These are phyloP conservation scores for Neoascochyta sp. DNA, from an alignment of 2,329 filamentous ascomycete genomes.

Conservation along the genomic window DNA sequence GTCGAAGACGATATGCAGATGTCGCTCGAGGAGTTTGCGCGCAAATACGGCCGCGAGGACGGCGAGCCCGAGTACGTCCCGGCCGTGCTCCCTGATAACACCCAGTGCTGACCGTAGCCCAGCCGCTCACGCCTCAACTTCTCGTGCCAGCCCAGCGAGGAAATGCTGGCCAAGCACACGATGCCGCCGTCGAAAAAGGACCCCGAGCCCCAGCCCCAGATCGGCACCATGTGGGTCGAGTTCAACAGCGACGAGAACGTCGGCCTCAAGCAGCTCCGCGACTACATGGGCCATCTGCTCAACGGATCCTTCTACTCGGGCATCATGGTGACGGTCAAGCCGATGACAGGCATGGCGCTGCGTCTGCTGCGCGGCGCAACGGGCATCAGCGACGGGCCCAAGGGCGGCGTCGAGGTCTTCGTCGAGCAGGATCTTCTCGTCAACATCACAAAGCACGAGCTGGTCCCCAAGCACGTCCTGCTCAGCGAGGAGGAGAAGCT, in stretches of 20 bases:
- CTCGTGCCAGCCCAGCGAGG: constrained; percentile 76
- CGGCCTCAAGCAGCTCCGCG: constrained; percentile 87
- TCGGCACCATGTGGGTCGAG: constrained; percentile 89
- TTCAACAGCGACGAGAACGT: constrained; percentile 78
- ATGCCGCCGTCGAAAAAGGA: constrained; percentile 65
- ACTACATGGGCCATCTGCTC: constrained; percentile 78
- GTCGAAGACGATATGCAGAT: constrained; percentile 86
- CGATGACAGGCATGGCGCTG: constrained; percentile 74
- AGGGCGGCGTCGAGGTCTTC: constrained; percentile 90
- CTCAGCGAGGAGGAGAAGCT: constrained; percentile 87
- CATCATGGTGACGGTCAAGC: constrained; percentile 79
- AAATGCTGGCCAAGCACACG: constrained; percentile 82
- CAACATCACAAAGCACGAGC: constrained; percentile 96
- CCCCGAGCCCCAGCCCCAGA: constrained; percentile 67
- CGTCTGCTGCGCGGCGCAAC: constrained; percentile 32
- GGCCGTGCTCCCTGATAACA: constrained; percentile 2
- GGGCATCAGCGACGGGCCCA: constrained; percentile 51
- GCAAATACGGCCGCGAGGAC: constrained; percentile 66
- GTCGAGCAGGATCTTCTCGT: constrained; percentile 92
- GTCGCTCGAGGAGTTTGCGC: constrained; percentile 74
- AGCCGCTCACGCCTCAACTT: constrained; percentile 84
- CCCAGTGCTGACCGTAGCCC: constrained; percentile 13
- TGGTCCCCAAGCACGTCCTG: constrained; percentile 89
- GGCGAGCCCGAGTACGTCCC: constrained; percentile 69
- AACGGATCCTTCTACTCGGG: constrained; percentile 81